phyloP scores from a whole-genome alignment of 495 filamentous ascomycete genomes.

The Xylaria scruposa region DNA sequence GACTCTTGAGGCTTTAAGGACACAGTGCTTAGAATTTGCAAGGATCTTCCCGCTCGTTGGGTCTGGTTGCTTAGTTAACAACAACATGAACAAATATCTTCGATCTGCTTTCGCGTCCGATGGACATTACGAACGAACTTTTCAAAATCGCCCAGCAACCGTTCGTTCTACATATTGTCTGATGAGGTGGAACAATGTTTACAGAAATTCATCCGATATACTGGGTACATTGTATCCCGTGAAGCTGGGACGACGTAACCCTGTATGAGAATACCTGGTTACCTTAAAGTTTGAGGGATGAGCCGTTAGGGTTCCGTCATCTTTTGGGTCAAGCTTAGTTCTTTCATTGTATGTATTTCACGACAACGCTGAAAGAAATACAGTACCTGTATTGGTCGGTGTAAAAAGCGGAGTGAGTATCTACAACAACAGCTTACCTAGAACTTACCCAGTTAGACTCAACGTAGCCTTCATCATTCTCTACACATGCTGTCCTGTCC shows the following conservation, averaged over 20 bases:
- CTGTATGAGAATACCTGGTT: not conserved
- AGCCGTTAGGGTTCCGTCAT: not conserved
- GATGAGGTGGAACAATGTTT: slow-evolving; percentile 6
- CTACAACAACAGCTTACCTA: not conserved
- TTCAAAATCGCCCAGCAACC: not conserved
- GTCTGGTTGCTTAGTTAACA: not conserved
- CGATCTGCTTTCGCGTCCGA: not conserved
- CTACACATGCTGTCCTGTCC: not conserved
- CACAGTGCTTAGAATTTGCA: slow-evolving; percentile 9
- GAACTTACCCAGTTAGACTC: not conserved
- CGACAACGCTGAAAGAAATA: not conserved
- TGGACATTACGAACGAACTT: not conserved
- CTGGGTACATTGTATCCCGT: slow-evolving; percentile 3
- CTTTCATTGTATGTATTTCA: not conserved
- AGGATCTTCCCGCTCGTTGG: not conserved
- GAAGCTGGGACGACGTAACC: slow-evolving; percentile 15
- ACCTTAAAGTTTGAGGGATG: slow-evolving; percentile 6
- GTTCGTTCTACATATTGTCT: not conserved
- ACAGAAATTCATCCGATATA: not conserved
- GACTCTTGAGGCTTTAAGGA: not conserved
- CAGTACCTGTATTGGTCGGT: not conserved
- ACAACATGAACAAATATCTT: not conserved
- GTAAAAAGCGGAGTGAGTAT: not conserved
- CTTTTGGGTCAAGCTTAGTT: not conserved
- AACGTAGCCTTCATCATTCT: not conserved